Evolutionary conservation across 1,139 yeast species (phyloP).

Genomic region (Protomyces lactucae-debilis): DNA sequence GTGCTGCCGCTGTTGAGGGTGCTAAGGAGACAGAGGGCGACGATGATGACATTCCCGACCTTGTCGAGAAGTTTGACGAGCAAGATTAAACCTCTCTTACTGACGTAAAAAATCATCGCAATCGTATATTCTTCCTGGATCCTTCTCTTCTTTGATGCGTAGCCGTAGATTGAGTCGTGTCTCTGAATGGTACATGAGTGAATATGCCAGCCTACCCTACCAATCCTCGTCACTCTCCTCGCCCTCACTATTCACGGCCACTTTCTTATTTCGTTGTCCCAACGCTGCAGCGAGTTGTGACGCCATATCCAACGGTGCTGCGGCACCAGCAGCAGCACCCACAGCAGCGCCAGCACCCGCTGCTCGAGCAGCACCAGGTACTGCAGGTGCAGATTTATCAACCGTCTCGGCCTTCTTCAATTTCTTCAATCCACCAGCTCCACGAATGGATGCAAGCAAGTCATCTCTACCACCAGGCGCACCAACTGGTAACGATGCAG

Average conservation of each 20-base stretch:
- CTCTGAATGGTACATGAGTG: not conserved
- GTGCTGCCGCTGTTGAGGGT: conserved; percentile 50
- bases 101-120: not conserved
- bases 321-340: conserved; percentile 6
- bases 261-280: conserved; percentile 20
- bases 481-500: conserved; percentile 44
- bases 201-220: not conserved
- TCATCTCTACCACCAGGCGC: conserved; percentile 59
- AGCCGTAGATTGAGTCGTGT: no score
- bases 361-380: conserved; percentile 13
- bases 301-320: conserved; percentile 19
- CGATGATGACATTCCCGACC: conserved; percentile 70
- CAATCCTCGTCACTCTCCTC: conserved; percentile 25
- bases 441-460: conserved; percentile 76
- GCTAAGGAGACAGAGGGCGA: conserved; percentile 46
- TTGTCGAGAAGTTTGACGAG: conserved; percentile 45
- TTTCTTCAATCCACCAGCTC: conserved; percentile 66
- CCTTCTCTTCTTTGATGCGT: no score
- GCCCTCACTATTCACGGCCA: conserved; percentile 19
- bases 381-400: conserved; percentile 39
- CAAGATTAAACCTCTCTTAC: conserved; percentile 11
- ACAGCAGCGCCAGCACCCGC: conserved; percentile 9
- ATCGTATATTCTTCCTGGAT: not conserved
- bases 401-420: conserved; percentile 76
- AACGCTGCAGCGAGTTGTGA: conserved; percentile 19